Evolutionary conservation across 805 yeast species (phyloP).

Genomic region (Metschnikowia shivogae): DNA sequence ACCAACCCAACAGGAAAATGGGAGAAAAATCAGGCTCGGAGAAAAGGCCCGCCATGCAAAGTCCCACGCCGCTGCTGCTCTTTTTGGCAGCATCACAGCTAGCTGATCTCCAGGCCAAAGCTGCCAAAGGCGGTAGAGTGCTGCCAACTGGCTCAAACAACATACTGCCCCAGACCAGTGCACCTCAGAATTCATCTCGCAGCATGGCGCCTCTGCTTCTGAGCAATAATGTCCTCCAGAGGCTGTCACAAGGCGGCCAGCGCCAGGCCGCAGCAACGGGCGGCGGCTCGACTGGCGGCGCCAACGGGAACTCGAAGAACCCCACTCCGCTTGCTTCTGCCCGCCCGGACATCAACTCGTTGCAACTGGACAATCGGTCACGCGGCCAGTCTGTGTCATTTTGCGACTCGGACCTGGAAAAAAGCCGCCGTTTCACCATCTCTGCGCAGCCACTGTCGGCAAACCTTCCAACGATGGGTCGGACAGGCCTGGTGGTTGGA

Average conservation of each 20-base stretch:
- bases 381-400: conserved; percentile 29
- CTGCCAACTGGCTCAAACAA: background rate
- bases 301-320: background rate
- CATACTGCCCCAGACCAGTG: conserved; percentile 2
- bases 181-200: background rate
- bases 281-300: background rate
- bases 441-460: conserved; percentile 41
- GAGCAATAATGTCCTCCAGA: background rate
- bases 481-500: conserved; percentile 9
- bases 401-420: conserved; percentile 33
- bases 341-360: conserved; percentile 5
- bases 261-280: background rate
- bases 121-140: background rate
- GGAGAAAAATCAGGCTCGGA: background rate
- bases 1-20: background rate
- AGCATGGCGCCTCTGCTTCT: background rate
- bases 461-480: conserved; percentile 15
- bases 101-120: background rate
- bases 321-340: background rate
- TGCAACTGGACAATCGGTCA: conserved; percentile 5
- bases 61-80: conserved; percentile 1
- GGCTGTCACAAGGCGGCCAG: background rate
- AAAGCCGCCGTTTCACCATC: conserved; percentile 39
- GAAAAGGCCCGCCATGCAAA: background rate
- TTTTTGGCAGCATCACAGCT: background rate